Evolutionary conservation across 352 stramenopile genomes (phyloP).

Genomic region (Pythium oligandrum): DNA sequence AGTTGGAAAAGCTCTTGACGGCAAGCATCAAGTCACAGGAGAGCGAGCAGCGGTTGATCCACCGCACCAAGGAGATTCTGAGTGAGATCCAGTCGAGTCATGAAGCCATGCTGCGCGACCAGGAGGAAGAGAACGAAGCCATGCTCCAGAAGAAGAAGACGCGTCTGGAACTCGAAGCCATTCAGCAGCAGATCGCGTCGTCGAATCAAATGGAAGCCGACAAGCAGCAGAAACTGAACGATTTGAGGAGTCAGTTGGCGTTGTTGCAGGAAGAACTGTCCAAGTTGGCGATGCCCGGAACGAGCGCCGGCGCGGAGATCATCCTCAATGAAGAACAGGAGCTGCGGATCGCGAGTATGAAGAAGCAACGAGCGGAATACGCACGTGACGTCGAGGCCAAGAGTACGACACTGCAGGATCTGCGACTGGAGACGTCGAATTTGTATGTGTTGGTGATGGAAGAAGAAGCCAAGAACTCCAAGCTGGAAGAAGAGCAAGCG

Average conservation of each 20-base stretch:
- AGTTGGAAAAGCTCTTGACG: slow-evolving; percentile 76
- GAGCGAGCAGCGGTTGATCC: slow-evolving; percentile 66
- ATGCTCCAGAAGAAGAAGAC: slow-evolving; percentile 65
- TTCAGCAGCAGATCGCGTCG: slow-evolving; percentile 53
- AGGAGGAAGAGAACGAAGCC: slow-evolving; percentile 74
- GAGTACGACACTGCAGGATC: slow-evolving; percentile 55
- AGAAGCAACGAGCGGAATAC: slow-evolving; percentile 62
- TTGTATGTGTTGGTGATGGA: slow-evolving; percentile 56
- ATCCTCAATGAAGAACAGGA: slow-evolving; percentile 72
- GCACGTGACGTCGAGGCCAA: slow-evolving; percentile 70
- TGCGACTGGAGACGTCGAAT: slow-evolving; percentile 61
- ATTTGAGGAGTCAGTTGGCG: slow-evolving; percentile 54
- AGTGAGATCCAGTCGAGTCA: slow-evolving; percentile 71
- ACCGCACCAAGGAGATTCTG: slow-evolving; percentile 69
- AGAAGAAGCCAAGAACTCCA: slow-evolving; percentile 54
- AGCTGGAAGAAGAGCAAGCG: slow-evolving; percentile 49
- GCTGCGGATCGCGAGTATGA: slow-evolving; percentile 61
- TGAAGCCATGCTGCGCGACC: slow-evolving; percentile 66
- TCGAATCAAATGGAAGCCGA: slow-evolving; percentile 59
- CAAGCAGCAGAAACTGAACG: slow-evolving; percentile 73
- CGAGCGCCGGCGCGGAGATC: slow-evolving; percentile 24
- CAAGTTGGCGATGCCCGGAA: slow-evolving; percentile 42
- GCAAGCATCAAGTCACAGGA: slow-evolving; percentile 78
- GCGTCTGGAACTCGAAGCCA: slow-evolving; percentile 64
- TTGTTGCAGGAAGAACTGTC: slow-evolving; percentile 60